Evolutionary conservation across 352 stramenopile genomes (phyloP).

Genomic region (Globisporangium viniferum): DNA sequence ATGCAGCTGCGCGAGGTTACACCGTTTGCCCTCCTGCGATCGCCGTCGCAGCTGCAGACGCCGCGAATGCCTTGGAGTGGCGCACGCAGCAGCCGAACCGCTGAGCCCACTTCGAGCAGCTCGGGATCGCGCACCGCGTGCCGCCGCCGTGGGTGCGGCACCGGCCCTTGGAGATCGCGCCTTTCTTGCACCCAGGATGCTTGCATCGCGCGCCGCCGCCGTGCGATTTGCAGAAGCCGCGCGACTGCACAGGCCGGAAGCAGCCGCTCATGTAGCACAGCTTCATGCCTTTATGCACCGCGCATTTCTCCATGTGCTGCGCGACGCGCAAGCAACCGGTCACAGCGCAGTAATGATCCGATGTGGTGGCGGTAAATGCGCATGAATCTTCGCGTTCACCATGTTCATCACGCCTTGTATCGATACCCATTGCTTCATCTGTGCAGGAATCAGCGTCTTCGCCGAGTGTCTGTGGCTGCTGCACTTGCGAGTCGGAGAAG

Average conservation of each 20-base stretch:
- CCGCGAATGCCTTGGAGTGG: constrained; percentile 29
- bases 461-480: neutral
- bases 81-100: constrained; percentile 39
- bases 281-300: constrained; percentile 45
- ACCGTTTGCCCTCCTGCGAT: neutral
- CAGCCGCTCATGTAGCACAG: constrained; percentile 35
- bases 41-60: neutral
- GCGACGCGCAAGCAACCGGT: constrained; percentile 30
- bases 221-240: constrained; percentile 59
- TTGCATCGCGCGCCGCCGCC: constrained; percentile 55
- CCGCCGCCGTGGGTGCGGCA: constrained; percentile 54
- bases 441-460: neutral
- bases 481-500: neutral
- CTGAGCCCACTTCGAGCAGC: constrained; percentile 49
- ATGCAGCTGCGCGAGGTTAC: neutral
- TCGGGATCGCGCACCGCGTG: constrained; percentile 38
- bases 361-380: neutral
- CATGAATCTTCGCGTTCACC: neutral
- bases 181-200: constrained; percentile 42
- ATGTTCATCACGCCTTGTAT: neutral
- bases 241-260: constrained; percentile 42
- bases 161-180: constrained; percentile 45
- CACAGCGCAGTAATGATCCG: constrained; percentile 20
- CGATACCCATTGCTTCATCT: neutral
- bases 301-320: constrained; percentile 28